Conservation (phyloP, 2,329 filamentous ascomycete genomes). For the Phyllosticta ampelicida region DNA sequence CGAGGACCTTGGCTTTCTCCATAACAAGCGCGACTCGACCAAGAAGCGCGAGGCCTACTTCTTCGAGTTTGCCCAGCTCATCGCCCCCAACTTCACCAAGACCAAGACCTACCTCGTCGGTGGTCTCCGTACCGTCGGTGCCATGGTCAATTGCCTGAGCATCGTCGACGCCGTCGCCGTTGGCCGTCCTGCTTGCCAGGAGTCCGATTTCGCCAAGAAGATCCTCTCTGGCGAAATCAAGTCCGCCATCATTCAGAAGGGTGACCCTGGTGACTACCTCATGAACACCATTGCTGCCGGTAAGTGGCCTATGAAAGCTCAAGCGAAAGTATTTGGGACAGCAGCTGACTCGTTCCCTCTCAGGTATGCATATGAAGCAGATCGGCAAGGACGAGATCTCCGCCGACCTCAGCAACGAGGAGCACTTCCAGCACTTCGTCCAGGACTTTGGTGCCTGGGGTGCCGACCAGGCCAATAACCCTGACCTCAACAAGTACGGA, state of each 20-base stretch:
- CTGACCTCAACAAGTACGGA: conserved; percentile 31
- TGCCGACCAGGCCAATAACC: conserved; percentile 31
- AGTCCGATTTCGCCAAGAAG: conserved; percentile 36
- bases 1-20: conserved; percentile 39
- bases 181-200: conserved; percentile 43
- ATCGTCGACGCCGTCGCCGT: conserved; percentile 51
- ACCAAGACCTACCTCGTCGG: conserved; percentile 50
- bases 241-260: conserved; percentile 10
- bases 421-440: conserved; percentile 38
- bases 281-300: conserved; percentile 10
- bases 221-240: conserved; percentile 37
- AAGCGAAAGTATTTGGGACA: not conserved
- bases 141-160: conserved; percentile 45
- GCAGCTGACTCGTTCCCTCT: not conserved
- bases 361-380: conserved; percentile 10
- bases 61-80: conserved; percentile 44
- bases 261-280: conserved; percentile 9
- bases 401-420: conserved; percentile 40
- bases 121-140: conserved; percentile 41
- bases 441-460: conserved; percentile 39
- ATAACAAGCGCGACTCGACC: conserved; percentile 42
- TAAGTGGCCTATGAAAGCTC: not conserved
- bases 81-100: conserved; percentile 38
- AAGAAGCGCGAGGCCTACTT: conserved; percentile 47
- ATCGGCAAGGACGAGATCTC: conserved; percentile 37